Percentiles rank a stretch among this genome's conserved stretches.
phyloP scores from a whole-genome alignment of 2,329 filamentous ascomycete genomes.

The Lecanicillium sp. region DNA sequence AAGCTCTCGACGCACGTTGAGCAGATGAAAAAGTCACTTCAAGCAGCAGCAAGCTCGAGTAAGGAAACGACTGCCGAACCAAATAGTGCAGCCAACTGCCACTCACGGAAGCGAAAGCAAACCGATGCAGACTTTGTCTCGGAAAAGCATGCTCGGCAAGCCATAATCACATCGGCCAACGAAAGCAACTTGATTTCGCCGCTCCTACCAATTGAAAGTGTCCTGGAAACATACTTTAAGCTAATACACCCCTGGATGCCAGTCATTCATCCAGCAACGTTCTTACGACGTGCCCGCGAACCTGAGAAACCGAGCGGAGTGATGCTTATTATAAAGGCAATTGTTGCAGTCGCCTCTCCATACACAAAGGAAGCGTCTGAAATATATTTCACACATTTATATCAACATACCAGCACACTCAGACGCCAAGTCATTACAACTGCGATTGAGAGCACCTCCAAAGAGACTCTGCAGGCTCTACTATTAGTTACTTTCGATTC shows the following conservation, averaged over 20 bases:
- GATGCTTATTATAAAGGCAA: slow-evolving; percentile 4
- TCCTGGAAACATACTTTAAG: slow-evolving; percentile 27
- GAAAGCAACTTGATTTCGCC: slow-evolving; percentile 11
- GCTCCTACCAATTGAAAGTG: slow-evolving; percentile 22
- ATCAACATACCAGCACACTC: too few species aligned
- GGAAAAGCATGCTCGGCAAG: too few species aligned
- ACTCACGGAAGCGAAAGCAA: neutral
- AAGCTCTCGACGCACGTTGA: neutral
- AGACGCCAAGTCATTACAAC: slow-evolving; percentile 1
- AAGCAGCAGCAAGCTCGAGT: neutral
- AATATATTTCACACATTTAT: too few species aligned
- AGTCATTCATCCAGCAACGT: slow-evolving; percentile 12
- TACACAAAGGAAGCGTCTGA: neutral
- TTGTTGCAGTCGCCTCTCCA: slow-evolving; percentile 6
- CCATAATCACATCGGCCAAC: too few species aligned
- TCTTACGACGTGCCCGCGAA: slow-evolving; percentile 5
- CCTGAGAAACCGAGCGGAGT: neutral
- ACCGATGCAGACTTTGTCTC: neutral
- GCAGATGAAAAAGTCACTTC: neutral
- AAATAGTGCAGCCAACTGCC: neutral
- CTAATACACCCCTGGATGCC: slow-evolving; percentile 30
- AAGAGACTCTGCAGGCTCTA: slow-evolving; percentile 9
- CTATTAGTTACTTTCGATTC: slow-evolving; percentile 9
- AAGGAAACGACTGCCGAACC: neutral
- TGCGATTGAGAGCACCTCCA: slow-evolving; percentile 7